Base-by-base conservation (phyloP, 192 early-diverging fungal species). In the Phycomyces blakesleeanus region DNA sequence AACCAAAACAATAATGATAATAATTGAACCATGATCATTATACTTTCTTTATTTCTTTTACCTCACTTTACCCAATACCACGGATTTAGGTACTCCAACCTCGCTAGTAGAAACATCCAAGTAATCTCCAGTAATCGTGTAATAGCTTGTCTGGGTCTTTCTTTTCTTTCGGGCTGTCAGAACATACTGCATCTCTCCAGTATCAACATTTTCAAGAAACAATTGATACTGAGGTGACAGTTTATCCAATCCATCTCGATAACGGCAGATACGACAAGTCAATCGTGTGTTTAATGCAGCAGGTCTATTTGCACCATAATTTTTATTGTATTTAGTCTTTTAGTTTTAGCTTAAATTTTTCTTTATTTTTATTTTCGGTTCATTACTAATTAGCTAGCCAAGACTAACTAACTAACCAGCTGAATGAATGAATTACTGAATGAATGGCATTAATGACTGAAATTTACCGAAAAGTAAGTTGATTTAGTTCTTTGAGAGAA, bases 181-280 rank as follows among this genome's bases (percentile, higher is more conserved):
- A 21, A 91, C 29, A 62, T 66, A 60, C 6, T 67, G 64, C 3
- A 67, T 62, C 22, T 72, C 71, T n/a, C 61, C 61, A 3, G 71
- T 72, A 21, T 40, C 64, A 68, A 90, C 81, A 26, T 90, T 80
- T 59, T 93, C 89, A 6, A 91, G 73, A 61, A 67, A 91, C 10
- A 93, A 61, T 27, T 90, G 81, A 60, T 91, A 91, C 26, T 73
- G 75, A 11, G 91, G 91, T 54, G 85, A 84, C 26, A 89, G 55
- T 63, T 83, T 87, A 51, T 85, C 85, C 24, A 85, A 63, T 2
- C 84, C 78, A 39, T 83, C 85, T 59, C 78, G 80, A 54, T 70
- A 76, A 15, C 91, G 81, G 1, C 75, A 63, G 55, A 92, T 91
- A 26, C 78, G 63, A 72, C 91, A 92, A 50, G 77, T 80, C 64